These are phyloP conservation scores for Psilocybe tampanensis DNA, from an alignment of 768 basidiomycete species.

Conservation along the genomic window DNA sequence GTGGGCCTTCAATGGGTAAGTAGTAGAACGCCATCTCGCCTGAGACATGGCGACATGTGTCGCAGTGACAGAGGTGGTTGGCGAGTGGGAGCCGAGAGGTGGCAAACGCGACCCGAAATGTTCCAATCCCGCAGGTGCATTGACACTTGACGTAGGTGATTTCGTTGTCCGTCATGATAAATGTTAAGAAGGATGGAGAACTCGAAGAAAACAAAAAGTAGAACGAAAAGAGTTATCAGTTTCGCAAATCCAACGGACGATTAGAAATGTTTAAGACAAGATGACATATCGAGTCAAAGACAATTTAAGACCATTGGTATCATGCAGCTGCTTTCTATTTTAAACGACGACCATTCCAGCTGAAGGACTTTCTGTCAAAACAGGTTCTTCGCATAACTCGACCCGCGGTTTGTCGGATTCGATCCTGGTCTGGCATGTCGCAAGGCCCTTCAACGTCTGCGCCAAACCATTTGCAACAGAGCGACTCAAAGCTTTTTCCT, in stretches of 20 bases:
- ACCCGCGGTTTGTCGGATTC: too few relatives aligned
- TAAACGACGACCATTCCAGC: not conserved
- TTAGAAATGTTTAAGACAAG: not conserved
- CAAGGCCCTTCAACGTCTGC: constrained; percentile 9
- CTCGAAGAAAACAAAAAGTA: too few relatives aligned
- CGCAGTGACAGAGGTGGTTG: constrained; percentile 31
- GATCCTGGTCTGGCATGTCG: not conserved
- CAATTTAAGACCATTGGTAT: not conserved
- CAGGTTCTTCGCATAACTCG: too few relatives aligned
- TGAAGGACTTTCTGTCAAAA: too few relatives aligned
- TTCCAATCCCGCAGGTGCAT: constrained; percentile 29
- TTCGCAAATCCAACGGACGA: not conserved
- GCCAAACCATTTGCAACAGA: constrained; percentile 11
- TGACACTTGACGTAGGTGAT: constrained; percentile 12
- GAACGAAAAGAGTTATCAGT: not conserved
- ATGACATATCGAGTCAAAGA: not conserved
- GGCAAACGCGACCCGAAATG: constrained; percentile 25
- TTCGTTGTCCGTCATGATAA: not conserved
- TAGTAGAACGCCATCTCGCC: constrained; percentile 29
- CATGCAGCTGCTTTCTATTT: not conserved
- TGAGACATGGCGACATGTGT: constrained; percentile 29
- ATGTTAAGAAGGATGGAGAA: too few relatives aligned
- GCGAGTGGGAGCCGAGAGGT: constrained; percentile 20
- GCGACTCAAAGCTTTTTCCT: constrained; percentile 13
- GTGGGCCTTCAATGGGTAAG: constrained; percentile 23